Evolutionary conservation across 1,284 basidiomycete species (phyloP), one percentile per base, ranked within the genome.

Genomic region (Leccinum solheimii): DNA sequence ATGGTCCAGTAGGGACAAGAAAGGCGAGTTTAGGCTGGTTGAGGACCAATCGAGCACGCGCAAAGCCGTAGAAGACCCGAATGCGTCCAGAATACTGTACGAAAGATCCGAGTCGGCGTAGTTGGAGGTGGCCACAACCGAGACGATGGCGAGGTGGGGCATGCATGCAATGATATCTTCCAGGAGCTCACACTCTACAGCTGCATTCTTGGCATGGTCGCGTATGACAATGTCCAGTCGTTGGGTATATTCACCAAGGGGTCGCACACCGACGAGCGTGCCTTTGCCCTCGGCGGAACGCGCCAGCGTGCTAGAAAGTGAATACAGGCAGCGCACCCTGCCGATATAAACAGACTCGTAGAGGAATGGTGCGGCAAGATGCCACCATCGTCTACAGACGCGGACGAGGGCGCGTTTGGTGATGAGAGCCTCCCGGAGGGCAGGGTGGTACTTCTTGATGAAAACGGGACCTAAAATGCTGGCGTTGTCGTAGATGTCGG

Each of bases 381-480:
- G 64, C 56, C 71, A 72, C 79, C 79, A 80, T 56, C 68, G 62
- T 57, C 67, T 79, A 66, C 75, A 80, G 32, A 81, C 79, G 2
- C 72, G 71, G 1, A 78, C 72, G 27, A 81, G 64, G 58, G 68
- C 63, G 5, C 73, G 67, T 61, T 76, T 77, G 26, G 75, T 78
- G 40, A 74, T 32, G 62, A 78, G 61, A 5, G 62, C 59, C 26
- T 58, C 60, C 43, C 67, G 66, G 21, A 68, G 58, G 43, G 57
- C 62, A 8, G 52, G 14, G 26, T 58, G 53, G 38, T 58, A 63
- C 2, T 58, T 27, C 38, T 52, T 66, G 19, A 56, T 54, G 55
- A 61, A 58, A 13, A 56, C 9, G 14, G 55, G 38, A 0, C 69
- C 68, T 6, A 69, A 48, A 32, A 59, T 40, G 34, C 38, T 62